These are phyloP conservation scores for Erodium texanum DNA, from an alignment of 441 rosid genomes.

Conservation along the genomic window DNA sequence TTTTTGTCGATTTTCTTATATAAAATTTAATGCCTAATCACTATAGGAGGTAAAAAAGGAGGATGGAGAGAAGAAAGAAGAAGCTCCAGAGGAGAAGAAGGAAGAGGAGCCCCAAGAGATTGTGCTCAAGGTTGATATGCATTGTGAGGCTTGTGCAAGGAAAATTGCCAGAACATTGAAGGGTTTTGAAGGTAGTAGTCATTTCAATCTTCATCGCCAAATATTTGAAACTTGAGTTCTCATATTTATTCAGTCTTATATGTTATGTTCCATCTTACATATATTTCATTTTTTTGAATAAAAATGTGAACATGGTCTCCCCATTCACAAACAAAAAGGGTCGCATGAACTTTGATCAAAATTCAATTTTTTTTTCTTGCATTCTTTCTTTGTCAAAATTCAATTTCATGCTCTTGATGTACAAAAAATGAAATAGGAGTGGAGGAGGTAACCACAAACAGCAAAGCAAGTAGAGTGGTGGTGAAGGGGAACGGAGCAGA, in stretches of 20 bases:
- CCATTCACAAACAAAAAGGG: not conserved
- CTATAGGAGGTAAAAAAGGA: conserved; percentile 22
- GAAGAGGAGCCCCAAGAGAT: conserved; percentile 31
- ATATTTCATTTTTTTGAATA: not conserved
- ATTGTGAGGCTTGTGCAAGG: conserved; percentile 46
- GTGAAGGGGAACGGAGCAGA: conserved; percentile 44
- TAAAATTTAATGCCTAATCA: not conserved
- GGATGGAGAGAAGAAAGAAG: conserved; percentile 15
- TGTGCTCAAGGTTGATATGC: conserved; percentile 49
- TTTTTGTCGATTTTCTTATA: not conserved
- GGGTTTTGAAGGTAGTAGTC: conserved; percentile 34
- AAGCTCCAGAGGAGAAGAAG: conserved; percentile 16
- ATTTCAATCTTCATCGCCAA: not conserved
- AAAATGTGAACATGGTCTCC: not conserved
- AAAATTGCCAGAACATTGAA: conserved; percentile 35
- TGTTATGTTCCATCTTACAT: too few species aligned
- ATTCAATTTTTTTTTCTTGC: not conserved
- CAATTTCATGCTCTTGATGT: not conserved
- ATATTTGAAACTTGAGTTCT: not conserved
- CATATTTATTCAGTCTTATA: not conserved
- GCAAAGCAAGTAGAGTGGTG: conserved; percentile 40
- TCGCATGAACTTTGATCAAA: not conserved
- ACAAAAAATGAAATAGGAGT: conserved; percentile 27
- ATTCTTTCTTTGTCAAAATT: not conserved
- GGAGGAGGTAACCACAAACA: conserved; percentile 32